Evolutionary conservation across 2,329 filamentous ascomycete species (phyloP).

Genomic region (Thermomyces lanuginosus): DNA sequence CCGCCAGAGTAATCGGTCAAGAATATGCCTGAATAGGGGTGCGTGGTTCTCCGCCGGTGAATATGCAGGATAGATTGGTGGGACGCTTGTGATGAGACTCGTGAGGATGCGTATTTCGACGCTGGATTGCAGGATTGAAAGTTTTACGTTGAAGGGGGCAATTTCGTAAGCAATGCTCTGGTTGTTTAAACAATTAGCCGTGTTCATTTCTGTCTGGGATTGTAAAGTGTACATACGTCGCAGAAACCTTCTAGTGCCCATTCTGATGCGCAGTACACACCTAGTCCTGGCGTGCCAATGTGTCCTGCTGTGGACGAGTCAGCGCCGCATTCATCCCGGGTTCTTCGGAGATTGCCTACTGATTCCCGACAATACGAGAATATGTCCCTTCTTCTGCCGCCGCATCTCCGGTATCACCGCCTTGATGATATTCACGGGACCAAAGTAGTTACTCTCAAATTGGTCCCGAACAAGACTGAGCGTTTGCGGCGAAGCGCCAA

Average conservation of each 20-base stretch:
- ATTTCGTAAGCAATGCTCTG: slow-evolving; percentile 81
- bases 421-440: slow-evolving; percentile 90
- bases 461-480: slow-evolving; percentile 72
- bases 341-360: too few relatives aligned
- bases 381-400: slow-evolving; percentile 66
- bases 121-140: slow-evolving; percentile 89
- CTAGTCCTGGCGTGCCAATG: slow-evolving; percentile 78
- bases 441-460: slow-evolving; percentile 90
- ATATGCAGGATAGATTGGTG: slow-evolving; percentile 53
- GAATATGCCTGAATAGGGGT: slow-evolving; percentile 67
- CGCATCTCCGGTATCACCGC: slow-evolving; percentile 67
- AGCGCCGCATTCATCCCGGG: too few relatives aligned
- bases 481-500: slow-evolving; percentile 55
- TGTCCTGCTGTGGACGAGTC: too few relatives aligned
- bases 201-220: neutral
- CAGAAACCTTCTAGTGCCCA: slow-evolving; percentile 95
- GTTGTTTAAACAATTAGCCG: neutral
- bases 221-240: slow-evolving; percentile 39
- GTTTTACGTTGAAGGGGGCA: slow-evolving; percentile 88
- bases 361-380: slow-evolving; percentile 77
- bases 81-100: slow-evolving; percentile 71
- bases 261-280: slow-evolving; percentile 79
- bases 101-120: slow-evolving; percentile 81
- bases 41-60: slow-evolving; percentile 55
- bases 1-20: slow-evolving; percentile 61